These are phyloP conservation scores for Thelonectria discophora DNA, from an alignment of 2,329 filamentous ascomycete genomes.

Conservation along the genomic window DNA sequence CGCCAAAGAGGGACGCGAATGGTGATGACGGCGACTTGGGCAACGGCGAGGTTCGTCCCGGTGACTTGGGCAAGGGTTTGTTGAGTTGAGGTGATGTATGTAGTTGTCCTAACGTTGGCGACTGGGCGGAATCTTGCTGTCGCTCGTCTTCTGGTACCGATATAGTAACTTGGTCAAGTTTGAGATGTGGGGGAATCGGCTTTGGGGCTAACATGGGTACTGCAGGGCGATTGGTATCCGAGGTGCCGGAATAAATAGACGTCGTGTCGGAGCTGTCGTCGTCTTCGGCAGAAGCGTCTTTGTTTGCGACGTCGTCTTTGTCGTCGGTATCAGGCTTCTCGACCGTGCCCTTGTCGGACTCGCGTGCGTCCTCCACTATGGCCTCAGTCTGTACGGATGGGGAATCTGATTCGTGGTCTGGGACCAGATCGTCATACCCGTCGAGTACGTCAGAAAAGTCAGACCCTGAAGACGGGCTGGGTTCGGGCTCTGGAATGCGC, in stretches of 20 bases:
- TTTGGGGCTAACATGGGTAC: slow-evolving; percentile 60
- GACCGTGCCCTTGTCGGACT: slow-evolving; percentile 40
- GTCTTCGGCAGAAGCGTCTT: slow-evolving; percentile 9
- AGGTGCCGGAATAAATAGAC: slow-evolving; percentile 45
- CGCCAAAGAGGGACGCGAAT: slow-evolving; percentile 60
- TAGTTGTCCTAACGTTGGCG: slow-evolving; percentile 42
- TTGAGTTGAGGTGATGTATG: slow-evolving; percentile 54
- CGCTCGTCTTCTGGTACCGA: slow-evolving; percentile 41
- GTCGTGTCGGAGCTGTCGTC: slow-evolving; percentile 33
- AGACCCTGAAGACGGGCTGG: slow-evolving; percentile 57
- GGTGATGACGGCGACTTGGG: slow-evolving; percentile 47
- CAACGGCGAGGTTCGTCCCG: slow-evolving; percentile 56
- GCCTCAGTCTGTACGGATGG: slow-evolving; percentile 40
- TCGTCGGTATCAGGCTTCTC: slow-evolving; percentile 35
- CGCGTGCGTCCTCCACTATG: slow-evolving; percentile 38
- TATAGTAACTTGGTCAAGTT: slow-evolving; percentile 55
- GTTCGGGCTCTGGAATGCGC: slow-evolving; percentile 52
- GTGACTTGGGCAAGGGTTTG: slow-evolving; percentile 65
- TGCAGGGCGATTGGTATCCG: slow-evolving; percentile 52
- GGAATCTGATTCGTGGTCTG: slow-evolving; percentile 45
- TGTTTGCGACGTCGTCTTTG: slow-evolving; percentile 30
- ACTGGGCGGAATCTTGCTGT: slow-evolving; percentile 35
- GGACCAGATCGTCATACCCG: slow-evolving; percentile 55
- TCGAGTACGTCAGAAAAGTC: slow-evolving; percentile 53
- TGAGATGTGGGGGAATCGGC: slow-evolving; percentile 62